These are phyloP conservation scores for Saccharomycopsis sp. DNA, from an alignment of 805 yeast species.

Conservation along the genomic window DNA sequence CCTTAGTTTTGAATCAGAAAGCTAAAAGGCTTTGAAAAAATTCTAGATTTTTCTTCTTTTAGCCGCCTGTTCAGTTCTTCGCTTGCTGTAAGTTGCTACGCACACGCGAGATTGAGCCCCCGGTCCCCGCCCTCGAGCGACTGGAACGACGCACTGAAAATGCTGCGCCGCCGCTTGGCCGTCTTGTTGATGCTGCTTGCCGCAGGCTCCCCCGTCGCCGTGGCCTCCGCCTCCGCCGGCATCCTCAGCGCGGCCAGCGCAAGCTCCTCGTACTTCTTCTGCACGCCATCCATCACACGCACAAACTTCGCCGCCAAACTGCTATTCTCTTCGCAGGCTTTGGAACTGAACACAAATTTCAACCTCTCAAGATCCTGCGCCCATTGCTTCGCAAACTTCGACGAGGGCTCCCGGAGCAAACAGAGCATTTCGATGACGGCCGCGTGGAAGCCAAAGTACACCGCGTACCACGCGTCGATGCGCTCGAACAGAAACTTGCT, in stretches of 20 bases:
- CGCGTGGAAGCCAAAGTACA: slow-evolving; percentile 59
- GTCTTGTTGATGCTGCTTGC: not conserved
- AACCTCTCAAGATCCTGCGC: slow-evolving; percentile 17
- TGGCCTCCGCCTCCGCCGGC: not conserved
- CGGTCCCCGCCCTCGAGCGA: not conserved
- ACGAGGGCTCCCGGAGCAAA: slow-evolving; percentile 42
- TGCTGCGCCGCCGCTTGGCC: not conserved
- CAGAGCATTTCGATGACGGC: slow-evolving; percentile 50
- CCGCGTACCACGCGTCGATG: slow-evolving; percentile 52
- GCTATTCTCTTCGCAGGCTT: not conserved
- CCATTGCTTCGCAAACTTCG: slow-evolving; percentile 41
- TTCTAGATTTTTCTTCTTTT: too few relatives aligned
- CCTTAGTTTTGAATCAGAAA: too few relatives aligned
- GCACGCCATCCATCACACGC: slow-evolving; percentile 12
- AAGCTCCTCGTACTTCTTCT: slow-evolving; percentile 3
- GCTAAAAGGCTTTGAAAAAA: too few relatives aligned
- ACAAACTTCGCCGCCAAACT: slow-evolving; percentile 11
- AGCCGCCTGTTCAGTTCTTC: too few relatives aligned
- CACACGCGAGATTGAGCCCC: too few relatives aligned
- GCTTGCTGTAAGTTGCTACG: too few relatives aligned
- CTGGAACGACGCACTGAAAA: not conserved
- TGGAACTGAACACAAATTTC: slow-evolving; percentile 1
- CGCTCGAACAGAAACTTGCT: slow-evolving; percentile 4
- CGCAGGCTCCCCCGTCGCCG: not conserved
- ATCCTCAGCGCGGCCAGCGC: not conserved